Conservation (phyloP, 1,284 basidiomycete genomes). For the Coniophora puteana region DNA sequence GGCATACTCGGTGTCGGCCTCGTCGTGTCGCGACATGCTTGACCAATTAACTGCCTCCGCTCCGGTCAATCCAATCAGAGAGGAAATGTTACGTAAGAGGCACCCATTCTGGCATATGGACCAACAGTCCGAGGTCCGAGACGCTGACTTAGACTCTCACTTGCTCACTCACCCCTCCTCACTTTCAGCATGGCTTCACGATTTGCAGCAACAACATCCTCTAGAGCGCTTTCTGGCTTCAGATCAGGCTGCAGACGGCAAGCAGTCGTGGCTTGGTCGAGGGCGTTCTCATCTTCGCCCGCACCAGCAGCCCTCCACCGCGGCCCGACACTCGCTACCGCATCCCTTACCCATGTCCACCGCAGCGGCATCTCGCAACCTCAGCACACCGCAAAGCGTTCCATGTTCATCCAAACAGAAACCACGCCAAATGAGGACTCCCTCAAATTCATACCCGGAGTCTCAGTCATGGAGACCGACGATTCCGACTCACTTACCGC, state of each 20-base stretch:
- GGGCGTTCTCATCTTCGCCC: slow-evolving; percentile 1
- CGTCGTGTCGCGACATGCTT: too few relatives aligned
- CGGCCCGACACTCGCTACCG: slow-evolving; percentile 34
- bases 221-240: too few relatives aligned
- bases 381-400: slow-evolving; percentile 41
- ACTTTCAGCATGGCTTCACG: too few relatives aligned
- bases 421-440: slow-evolving; percentile 97
- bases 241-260: too few relatives aligned
- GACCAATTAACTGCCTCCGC: neutral
- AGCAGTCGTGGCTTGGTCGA: too few relatives aligned
- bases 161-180: too few relatives aligned
- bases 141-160: too few relatives aligned
- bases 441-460: slow-evolving; percentile 96
- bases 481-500: too few relatives aligned
- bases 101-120: too few relatives aligned
- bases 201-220: too few relatives aligned
- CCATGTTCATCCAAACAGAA: slow-evolving; percentile 98
- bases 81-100: neutral
- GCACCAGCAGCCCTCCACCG: slow-evolving; percentile 22
- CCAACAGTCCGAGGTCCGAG: too few relatives aligned
- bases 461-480: slow-evolving; percentile 81
- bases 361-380: slow-evolving; percentile 1
- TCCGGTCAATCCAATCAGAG: neutral
- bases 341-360: slow-evolving; percentile 28
- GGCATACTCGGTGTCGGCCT: too few relatives aligned